These are phyloP conservation scores for Taphrina sp. DNA, from an alignment of 1,139 yeast species.

Conservation along the genomic window DNA sequence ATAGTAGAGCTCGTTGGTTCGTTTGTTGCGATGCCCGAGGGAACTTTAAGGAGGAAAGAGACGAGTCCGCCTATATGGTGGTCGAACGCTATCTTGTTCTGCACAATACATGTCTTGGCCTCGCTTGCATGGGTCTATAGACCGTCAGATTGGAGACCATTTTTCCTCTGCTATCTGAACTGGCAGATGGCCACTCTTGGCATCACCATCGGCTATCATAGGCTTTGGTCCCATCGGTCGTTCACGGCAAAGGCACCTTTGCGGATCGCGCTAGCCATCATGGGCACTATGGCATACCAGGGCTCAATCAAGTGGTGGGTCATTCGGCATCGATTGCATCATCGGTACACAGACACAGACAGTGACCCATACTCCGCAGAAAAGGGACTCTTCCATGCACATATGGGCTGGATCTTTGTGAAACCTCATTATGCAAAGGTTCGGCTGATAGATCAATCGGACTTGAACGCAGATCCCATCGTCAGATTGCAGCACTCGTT, in stretches of 20 bases:
- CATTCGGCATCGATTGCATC: conserved; percentile 95
- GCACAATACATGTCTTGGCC: conserved; percentile 11
- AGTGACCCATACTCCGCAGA: conserved; percentile 98
- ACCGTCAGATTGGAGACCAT: conserved; percentile 10
- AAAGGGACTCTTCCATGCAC: conserved; percentile 91
- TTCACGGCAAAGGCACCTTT: conserved; percentile 74
- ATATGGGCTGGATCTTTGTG: conserved; percentile 95
- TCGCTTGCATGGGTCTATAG: conserved; percentile 1
- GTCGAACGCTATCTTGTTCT: conserved; percentile 18
- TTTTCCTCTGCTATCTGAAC: conserved; percentile 54
- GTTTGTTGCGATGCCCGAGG: no score
- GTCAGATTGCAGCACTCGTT: conserved; percentile 92
- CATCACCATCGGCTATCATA: conserved; percentile 90
- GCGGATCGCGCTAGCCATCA: conserved; percentile 68
- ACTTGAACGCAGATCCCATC: conserved; percentile 83
- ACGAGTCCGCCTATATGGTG: conserved; percentile 6
- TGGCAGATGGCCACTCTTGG: conserved; percentile 67
- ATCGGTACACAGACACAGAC: conserved; percentile 94
- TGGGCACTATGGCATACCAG: conserved; percentile 93
- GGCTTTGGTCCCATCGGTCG: conserved; percentile 85
- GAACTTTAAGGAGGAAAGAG: no score
- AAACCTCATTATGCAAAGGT: conserved; percentile 93
- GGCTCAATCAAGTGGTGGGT: conserved; percentile 99
- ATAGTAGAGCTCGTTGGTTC: no score
- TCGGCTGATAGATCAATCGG: conserved; percentile 84